These are phyloP conservation scores for Fusarium sp. DNA, from an alignment of 2,329 filamentous ascomycete genomes.

Conservation along the genomic window DNA sequence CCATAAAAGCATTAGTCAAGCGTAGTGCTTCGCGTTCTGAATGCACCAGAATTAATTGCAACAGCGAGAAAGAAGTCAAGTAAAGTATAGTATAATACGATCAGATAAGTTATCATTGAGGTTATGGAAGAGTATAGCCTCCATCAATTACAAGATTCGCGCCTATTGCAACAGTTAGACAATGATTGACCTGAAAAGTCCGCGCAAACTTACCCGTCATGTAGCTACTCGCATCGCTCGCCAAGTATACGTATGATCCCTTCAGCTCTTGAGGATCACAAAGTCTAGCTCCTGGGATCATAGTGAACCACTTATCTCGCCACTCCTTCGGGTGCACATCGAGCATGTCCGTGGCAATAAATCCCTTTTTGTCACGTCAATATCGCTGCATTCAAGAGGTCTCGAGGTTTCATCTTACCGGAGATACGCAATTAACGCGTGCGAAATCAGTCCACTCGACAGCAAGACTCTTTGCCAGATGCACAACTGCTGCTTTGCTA, in stretches of 20 bases:
- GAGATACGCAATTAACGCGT: constrained; percentile 59
- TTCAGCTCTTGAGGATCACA: constrained; percentile 55
- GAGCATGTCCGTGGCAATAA: constrained; percentile 44
- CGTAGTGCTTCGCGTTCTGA: no score
- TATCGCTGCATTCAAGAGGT: not conserved
- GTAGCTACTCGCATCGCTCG: constrained; percentile 58
- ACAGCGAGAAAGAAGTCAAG: no score
- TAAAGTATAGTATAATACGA: no score
- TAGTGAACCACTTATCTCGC: constrained; percentile 40
- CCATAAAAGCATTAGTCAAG: no score
- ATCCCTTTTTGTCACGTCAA: constrained; percentile 25
- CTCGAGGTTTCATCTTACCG: constrained; percentile 45
- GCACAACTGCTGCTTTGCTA: constrained; percentile 59
- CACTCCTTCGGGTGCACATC: constrained; percentile 43
- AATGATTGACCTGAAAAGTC: not conserved
- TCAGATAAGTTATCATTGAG: no score
- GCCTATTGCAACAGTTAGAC: constrained; percentile 16
- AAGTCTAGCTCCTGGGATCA: constrained; percentile 43
- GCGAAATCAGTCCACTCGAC: constrained; percentile 62
- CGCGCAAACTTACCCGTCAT: constrained; percentile 54
- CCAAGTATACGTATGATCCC: constrained; percentile 56
- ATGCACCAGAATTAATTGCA: no score
- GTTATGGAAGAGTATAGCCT: constrained; percentile 45
- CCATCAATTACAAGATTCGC: constrained; percentile 49
- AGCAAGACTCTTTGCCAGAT: constrained; percentile 57